Evolutionary conservation across 169 alveolate genomes (phyloP).

Genomic region (Babesia gibsoni): DNA sequence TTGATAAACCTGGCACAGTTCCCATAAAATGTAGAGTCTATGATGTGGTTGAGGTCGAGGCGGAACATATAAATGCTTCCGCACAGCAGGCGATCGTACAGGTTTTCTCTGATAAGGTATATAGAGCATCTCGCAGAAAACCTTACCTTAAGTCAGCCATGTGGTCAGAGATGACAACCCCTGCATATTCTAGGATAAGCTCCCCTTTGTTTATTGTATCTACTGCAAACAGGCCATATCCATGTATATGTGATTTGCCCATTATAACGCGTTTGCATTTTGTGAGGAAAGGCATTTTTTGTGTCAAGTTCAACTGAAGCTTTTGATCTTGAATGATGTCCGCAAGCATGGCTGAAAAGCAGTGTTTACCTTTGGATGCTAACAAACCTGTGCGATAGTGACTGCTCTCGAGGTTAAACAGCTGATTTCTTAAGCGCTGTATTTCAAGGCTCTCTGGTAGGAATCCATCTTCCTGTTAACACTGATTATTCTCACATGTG

Average conservation of each 20-base stretch:
- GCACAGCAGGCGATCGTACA: constrained; percentile 30
- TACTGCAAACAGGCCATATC: constrained; percentile 59
- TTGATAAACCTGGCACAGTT: constrained; percentile 94
- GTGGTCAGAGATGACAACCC: constrained; percentile 51
- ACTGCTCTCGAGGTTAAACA: constrained; percentile 16
- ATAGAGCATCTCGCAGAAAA: neutral
- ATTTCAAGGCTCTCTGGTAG: constrained; percentile 22
- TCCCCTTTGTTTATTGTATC: constrained; percentile 56
- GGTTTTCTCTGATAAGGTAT: neutral
- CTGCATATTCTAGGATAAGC: constrained; percentile 57
- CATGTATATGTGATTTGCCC: constrained; percentile 48
- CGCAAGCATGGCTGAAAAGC: constrained; percentile 21
- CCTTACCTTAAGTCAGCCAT: constrained; percentile 48
- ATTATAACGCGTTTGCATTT: constrained; percentile 38
- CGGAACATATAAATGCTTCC: constrained; percentile 82
- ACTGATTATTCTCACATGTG: neutral
- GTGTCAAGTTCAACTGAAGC: neutral
- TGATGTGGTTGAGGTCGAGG: constrained; percentile 88
- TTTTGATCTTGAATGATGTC: constrained; percentile 15
- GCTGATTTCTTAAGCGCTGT: constrained; percentile 24
- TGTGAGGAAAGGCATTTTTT: constrained; percentile 23
- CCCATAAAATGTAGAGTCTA: constrained; percentile 96
- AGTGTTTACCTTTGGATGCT: neutral
- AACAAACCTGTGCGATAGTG: constrained; percentile 10
- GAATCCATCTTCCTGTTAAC: constrained; percentile 32